Percentiles rank a stretch among this genome's conserved stretches.
Conservation (phyloP, 176 grass and related monocot genomes). For the Triticum dicoccoides region DNA sequence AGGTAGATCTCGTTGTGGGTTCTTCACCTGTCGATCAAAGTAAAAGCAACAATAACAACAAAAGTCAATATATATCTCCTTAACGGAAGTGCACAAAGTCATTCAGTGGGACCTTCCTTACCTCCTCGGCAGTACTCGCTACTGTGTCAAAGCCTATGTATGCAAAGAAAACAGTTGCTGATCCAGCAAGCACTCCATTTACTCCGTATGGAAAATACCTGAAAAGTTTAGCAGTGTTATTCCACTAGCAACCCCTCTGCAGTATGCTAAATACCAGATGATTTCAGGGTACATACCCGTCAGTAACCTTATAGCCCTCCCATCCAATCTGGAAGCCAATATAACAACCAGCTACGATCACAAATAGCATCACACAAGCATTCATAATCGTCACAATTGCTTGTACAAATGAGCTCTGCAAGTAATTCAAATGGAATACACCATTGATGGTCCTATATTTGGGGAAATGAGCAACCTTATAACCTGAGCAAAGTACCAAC, state of each 20-base stretch:
- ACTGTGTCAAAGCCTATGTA: slow-evolving; percentile 94
- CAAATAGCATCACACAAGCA: slow-evolving; percentile 94
- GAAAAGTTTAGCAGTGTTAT: slow-evolving; percentile 15
- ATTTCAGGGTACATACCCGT: slow-evolving; percentile 50
- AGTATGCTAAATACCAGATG: not conserved
- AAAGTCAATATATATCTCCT: not conserved
- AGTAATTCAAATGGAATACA: slow-evolving; percentile 34
- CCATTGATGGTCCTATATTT: not conserved
- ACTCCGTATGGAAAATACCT: slow-evolving; percentile 89
- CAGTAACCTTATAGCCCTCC: slow-evolving; percentile 76
- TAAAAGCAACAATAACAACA: not conserved
- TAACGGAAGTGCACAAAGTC: not conserved
- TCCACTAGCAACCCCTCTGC: not conserved
- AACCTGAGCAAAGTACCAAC: slow-evolving; percentile 36
- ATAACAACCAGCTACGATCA: slow-evolving; percentile 82
- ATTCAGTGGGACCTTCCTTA: slow-evolving; percentile 18
- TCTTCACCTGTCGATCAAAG: slow-evolving; percentile 61
- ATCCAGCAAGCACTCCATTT: slow-evolving; percentile 93
- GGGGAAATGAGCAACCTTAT: not conserved
- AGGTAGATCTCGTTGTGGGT: slow-evolving; percentile 90
- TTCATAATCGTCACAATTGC: slow-evolving; percentile 70
- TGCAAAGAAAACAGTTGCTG: slow-evolving; percentile 98
- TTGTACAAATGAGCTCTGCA: slow-evolving; percentile 90
- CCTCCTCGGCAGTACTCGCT: slow-evolving; percentile 97
- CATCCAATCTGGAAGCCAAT: slow-evolving; percentile 92